Percentiles rank a stretch among this genome's conserved stretches.
Conservation (phyloP, 495 filamentous ascomycete species). For the Aspergillus sparsus region DNA sequence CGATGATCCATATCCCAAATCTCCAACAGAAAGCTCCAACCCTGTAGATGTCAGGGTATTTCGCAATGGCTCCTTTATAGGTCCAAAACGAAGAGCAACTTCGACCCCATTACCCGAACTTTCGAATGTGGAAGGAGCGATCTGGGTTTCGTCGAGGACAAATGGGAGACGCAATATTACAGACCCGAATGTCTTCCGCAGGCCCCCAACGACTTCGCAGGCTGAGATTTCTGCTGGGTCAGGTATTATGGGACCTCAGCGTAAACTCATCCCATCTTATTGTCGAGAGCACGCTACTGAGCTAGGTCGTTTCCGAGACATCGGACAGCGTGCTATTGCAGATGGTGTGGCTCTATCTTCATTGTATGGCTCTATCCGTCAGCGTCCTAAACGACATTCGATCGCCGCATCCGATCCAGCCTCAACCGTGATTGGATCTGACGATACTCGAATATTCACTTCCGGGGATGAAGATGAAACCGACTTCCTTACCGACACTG, state of each 20-base stretch:
- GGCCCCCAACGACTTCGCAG: slow-evolving; percentile 31
- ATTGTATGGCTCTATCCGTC: slow-evolving; percentile 38
- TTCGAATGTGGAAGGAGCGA: slow-evolving; percentile 28
- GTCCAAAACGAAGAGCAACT: slow-evolving; percentile 40
- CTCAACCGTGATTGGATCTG: slow-evolving; percentile 81
- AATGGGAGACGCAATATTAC: slow-evolving; percentile 45
- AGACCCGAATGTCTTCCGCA: slow-evolving; percentile 41
- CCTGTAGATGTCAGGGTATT: slow-evolving; percentile 25
- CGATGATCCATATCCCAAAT: slow-evolving; percentile 31
- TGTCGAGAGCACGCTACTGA: slow-evolving; percentile 30
- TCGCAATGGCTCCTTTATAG: slow-evolving; percentile 34
- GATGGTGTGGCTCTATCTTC: slow-evolving; percentile 35
- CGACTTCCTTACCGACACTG: slow-evolving; percentile 83
- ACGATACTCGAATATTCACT: slow-evolving; percentile 73
- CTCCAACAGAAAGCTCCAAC: slow-evolving; percentile 21
- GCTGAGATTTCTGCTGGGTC: slow-evolving; percentile 21
- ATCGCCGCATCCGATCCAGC: slow-evolving; percentile 66
- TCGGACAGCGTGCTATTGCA: slow-evolving; percentile 28
- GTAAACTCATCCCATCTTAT: slow-evolving; percentile 25
- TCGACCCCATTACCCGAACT: slow-evolving; percentile 34
- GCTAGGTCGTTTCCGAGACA: slow-evolving; percentile 15
- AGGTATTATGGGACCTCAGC: slow-evolving; percentile 17
- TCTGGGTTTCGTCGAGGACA: slow-evolving; percentile 25
- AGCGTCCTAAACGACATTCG: slow-evolving; percentile 47
- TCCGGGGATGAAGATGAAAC: slow-evolving; percentile 84